Conservation (phyloP, 139 green algal species). For the Limnomonas spitsbergensis region DNA sequence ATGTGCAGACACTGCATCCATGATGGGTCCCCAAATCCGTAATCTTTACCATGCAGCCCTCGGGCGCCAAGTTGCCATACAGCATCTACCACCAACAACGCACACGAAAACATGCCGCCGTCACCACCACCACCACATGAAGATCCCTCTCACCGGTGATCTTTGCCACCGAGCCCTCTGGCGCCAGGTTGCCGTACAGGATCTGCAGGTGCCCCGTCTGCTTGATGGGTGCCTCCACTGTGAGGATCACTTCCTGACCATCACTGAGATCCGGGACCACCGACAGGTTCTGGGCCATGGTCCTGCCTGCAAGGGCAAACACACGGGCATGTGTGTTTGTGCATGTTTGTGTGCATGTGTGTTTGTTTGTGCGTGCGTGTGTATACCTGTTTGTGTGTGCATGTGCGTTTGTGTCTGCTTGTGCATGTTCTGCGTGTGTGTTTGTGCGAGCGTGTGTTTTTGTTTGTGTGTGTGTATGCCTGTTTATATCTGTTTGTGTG, state of each 20-base stretch:
- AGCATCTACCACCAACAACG: too few species aligned
- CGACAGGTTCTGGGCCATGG: slow-evolving; percentile 90
- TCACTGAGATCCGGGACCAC: slow-evolving; percentile 70
- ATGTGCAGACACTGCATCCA: too few species aligned
- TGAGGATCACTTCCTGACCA: slow-evolving; percentile 89
- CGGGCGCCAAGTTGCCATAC: slow-evolving; percentile 88
- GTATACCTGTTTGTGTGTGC: too few species aligned
- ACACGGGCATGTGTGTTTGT: not conserved
- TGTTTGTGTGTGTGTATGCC: too few species aligned
- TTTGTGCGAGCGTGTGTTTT: too few species aligned
- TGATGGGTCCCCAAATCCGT: slow-evolving; percentile 90
- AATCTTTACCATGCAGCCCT: slow-evolving; percentile 96
- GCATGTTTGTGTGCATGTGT: not conserved
- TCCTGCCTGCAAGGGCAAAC: slow-evolving; percentile 72
- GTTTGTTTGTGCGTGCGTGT: not conserved
- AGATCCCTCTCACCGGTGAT: slow-evolving; percentile 95
- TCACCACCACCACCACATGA: too few species aligned
- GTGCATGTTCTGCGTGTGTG: too few species aligned
- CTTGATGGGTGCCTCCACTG: slow-evolving; percentile 90
- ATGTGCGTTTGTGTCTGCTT: too few species aligned
- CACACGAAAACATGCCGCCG: too few species aligned
- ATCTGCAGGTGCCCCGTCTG: slow-evolving; percentile 70
- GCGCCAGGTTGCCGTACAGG: slow-evolving; percentile 88
- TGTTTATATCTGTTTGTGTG: too few species aligned
- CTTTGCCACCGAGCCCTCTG: slow-evolving; percentile 93